Evolutionary conservation across 805 yeast species (phyloP).

Genomic region (Lipomyces oligophaga): DNA sequence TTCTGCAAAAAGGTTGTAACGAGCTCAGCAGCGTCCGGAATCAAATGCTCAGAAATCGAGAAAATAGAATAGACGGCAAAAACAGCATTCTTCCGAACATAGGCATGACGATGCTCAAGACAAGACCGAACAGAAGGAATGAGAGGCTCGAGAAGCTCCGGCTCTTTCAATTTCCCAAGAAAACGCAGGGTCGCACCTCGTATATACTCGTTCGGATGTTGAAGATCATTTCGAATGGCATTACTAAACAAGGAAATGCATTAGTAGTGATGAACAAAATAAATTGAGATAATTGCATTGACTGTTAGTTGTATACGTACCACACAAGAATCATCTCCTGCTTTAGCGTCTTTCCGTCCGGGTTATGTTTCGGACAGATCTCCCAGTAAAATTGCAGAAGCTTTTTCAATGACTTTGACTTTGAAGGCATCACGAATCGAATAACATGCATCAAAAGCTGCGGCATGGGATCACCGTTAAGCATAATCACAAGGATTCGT

Average conservation of each 20-base stretch:
- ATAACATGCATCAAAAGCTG: conserved; percentile 93
- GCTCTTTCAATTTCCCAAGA: conserved; percentile 83
- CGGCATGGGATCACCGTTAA: conserved; percentile 90
- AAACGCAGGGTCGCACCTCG: conserved; percentile 94
- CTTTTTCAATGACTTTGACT: conserved; percentile 84
- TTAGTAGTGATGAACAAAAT: not conserved
- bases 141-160: conserved; percentile 90
- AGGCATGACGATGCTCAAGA: conserved; percentile 94
- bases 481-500: conserved; percentile 74
- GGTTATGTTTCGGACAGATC: conserved; percentile 86
- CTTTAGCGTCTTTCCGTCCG: conserved; percentile 84
- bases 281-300: too few relatives aligned
- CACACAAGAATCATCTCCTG: conserved; percentile 99
- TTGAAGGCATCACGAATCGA: conserved; percentile 95
- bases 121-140: conserved; percentile 89
- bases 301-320: conserved; percentile 6
- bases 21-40: conserved; percentile 94
- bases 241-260: conserved; percentile 41
- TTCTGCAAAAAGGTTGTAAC: conserved; percentile 65
- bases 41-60: conserved; percentile 75
- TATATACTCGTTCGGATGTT: conserved; percentile 95
- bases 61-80: conserved; percentile 82
- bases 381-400: conserved; percentile 96
- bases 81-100: conserved; percentile 95
- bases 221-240: conserved; percentile 94